These are phyloP conservation scores for Cryptococcus floricola DNA, from an alignment of 1,284 basidiomycete species.

Conservation along the genomic window DNA sequence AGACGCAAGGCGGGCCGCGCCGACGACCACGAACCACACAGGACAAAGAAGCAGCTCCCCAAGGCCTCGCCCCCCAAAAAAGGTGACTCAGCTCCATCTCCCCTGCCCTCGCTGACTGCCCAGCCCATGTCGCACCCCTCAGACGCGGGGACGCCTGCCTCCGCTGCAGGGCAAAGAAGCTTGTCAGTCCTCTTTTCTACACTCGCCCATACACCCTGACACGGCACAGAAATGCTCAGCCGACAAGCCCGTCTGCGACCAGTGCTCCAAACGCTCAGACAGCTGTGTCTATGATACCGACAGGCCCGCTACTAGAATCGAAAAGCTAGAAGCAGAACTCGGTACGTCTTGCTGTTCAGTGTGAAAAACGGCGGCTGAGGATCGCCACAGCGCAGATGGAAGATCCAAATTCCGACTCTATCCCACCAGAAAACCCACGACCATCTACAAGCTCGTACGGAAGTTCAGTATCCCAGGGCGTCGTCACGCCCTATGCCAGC, in stretches of 20 bases:
- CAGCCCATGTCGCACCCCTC: slow-evolving; percentile 16
- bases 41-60: no score
- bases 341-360: slow-evolving; percentile 4
- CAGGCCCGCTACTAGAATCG: slow-evolving; percentile 1
- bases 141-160: slow-evolving; percentile 34
- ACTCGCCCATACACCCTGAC: background rate
- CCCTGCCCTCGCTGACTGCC: no score
- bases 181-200: slow-evolving; percentile 15
- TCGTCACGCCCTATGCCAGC: background rate
- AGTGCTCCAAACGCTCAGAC: slow-evolving; percentile 4
- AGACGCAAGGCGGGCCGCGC: no score
- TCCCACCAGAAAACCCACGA: background rate
- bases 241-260: slow-evolving; percentile 29
- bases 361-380: background rate
- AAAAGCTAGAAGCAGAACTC: background rate
- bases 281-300: slow-evolving; percentile 3
- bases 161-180: slow-evolving; percentile 38
- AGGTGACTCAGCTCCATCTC: no score
- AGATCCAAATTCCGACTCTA: slow-evolving; percentile 14
- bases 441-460: background rate
- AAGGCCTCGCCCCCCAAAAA: no score
- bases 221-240: slow-evolving; percentile 31
- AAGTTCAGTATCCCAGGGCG: background rate
- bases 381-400: slow-evolving; percentile 23
- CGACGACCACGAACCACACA: no score